These are phyloP conservation scores for Candida insectorum DNA, from an alignment of 805 yeast species.

Conservation along the genomic window DNA sequence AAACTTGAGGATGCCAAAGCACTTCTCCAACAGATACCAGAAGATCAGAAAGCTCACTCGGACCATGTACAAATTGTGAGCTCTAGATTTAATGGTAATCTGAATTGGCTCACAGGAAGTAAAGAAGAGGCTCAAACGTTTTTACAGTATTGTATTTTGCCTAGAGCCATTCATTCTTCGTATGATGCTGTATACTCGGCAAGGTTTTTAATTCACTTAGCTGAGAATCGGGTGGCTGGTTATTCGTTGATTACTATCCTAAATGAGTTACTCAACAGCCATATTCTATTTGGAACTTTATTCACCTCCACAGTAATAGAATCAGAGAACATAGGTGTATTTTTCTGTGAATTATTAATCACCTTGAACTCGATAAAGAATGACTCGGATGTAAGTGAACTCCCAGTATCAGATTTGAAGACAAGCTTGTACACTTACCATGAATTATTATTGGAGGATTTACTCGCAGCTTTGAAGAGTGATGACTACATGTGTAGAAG, in stretches of 20 bases:
- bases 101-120: constrained; percentile 9
- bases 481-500: constrained; percentile 73
- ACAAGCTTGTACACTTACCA: constrained; percentile 47
- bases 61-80: constrained; percentile 19
- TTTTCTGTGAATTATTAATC: constrained; percentile 49
- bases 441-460: constrained; percentile 39
- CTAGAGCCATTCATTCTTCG: constrained; percentile 74
- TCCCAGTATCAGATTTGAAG: neutral
- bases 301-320: constrained; percentile 72
- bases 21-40: neutral
- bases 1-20: constrained; percentile 20
- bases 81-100: constrained; percentile 14
- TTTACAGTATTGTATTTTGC: constrained; percentile 65
- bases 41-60: constrained; percentile 45
- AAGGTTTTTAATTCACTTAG: constrained; percentile 53
- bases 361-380: constrained; percentile 44
- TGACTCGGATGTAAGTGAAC: constrained; percentile 32
- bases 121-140: constrained; percentile 25
- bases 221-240: constrained; percentile 32
- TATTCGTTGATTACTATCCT: constrained; percentile 38
- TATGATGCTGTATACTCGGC: constrained; percentile 75
- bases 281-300: constrained; percentile 53
- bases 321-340: constrained; percentile 79
- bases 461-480: constrained; percentile 42
- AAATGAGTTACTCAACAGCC: constrained; percentile 45